A percentile compares a stretch with the other conserved stretches of the same genome.
phyloP scores from a whole-genome alignment of 495 filamentous ascomycete species.

The Glonium stellatum region DNA sequence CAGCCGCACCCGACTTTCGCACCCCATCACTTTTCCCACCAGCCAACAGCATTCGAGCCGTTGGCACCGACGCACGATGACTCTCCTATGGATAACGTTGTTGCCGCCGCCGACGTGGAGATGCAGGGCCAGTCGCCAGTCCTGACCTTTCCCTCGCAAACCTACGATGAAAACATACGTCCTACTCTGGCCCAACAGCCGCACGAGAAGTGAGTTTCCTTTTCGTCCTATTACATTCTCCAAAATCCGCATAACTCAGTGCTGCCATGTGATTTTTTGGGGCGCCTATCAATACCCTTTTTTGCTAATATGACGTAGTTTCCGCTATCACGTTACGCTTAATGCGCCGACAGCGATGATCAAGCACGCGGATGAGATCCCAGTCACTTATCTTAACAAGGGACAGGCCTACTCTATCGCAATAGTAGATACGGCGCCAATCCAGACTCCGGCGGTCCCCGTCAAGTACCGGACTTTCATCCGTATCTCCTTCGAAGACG shows the following conservation, averaged over 20 bases:
- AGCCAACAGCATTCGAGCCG: conserved; percentile 67
- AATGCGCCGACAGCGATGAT: conserved; percentile 98
- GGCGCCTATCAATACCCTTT: neutral
- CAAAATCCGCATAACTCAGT: neutral
- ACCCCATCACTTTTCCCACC: conserved; percentile 72
- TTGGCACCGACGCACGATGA: conserved; percentile 60
- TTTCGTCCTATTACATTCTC: too few relatives aligned
- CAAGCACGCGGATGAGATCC: conserved; percentile 76
- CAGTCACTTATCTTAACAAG: conserved; percentile 94
- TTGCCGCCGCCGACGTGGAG: conserved; percentile 35
- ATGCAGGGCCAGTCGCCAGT: conserved; percentile 37
- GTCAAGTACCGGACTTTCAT: conserved; percentile 75
- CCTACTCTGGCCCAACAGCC: conserved; percentile 26
- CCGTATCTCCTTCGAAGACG: conserved; percentile 89
- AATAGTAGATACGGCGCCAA: conserved; percentile 61
- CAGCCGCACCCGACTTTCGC: conserved; percentile 56
- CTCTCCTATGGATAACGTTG: conserved; percentile 51
- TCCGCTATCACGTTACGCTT: conserved; percentile 82
- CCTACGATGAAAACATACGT: conserved; percentile 25
- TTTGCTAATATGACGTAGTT: conserved; percentile 49
- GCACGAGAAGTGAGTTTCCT: conserved; percentile 37
- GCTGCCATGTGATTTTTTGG: neutral
- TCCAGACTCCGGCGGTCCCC: conserved; percentile 37
- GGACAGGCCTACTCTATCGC: conserved; percentile 83
- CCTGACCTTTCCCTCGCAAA: conserved; percentile 31